Base-by-base conservation (phyloP, 306 rosid species). In the Ziziphus jujuba region DNA sequence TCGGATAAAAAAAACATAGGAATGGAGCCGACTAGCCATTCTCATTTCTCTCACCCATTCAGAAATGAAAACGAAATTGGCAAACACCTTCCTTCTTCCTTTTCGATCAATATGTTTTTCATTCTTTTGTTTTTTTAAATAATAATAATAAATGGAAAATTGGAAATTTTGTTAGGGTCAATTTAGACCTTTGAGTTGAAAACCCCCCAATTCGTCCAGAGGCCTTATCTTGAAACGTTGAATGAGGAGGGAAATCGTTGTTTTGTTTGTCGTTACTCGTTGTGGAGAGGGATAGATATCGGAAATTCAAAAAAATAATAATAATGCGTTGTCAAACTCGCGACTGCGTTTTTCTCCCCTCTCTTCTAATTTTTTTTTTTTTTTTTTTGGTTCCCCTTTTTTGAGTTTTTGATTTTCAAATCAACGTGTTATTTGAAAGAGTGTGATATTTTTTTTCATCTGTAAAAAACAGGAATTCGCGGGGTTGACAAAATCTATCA, bases 81-180 rank as follows among this genome's bases (percentile, higher is more conserved):
- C 59, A 70, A 70, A 52, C 43, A 35, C 28, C 60, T 49, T 11
- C 59, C 66, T 59, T 34, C 19, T 36, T 70, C 59, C 54, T 49
- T 16, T 17, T 4, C 21, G 12, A 7, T 49, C 19, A n/a, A n/a
- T n/a, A n/a, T 48, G 14, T 48, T 17, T 50, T 19, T 50, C 21
- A 16, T 8, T 19, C 8, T 49, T 5, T 19, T 49, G 14, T 15
- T 19, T 49, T 49, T 17, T 14, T 17, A 0, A 7, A 6, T 10
- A 19, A 50, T 0, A 16, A 50, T 2, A 8, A 3, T 0, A 50
- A 50, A 50, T 14, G 8, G 15, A 19, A 15, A 16, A 0, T 5
- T 3, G 17, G 5, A 6, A 5, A 3, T 16, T 2, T 16, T 50
- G 6, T 1, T 16, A 5, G 10, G 55, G 55, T 50, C 55, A 50